Evolutionary conservation across 495 filamentous ascomycete genomes (phyloP), one percentile per base, ranked within the genome.

Genomic region (Penicillium nucicola): DNA sequence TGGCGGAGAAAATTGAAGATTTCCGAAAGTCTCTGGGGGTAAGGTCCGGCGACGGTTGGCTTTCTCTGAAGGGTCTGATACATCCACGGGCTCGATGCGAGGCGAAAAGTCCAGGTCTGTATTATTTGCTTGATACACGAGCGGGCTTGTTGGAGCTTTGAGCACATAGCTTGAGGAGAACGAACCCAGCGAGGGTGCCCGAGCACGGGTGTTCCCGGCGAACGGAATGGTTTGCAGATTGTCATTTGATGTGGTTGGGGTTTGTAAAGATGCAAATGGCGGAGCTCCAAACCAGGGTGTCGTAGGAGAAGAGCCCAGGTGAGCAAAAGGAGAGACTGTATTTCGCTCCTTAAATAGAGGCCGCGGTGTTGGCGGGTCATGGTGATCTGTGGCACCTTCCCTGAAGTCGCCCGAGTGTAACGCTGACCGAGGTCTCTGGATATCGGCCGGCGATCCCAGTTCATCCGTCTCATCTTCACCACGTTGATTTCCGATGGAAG

Each of bases 331-430:
- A 23, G 57, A 50, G 12, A 25, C 33, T 20, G 44, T 37, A 3
- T 40, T 51, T 45, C 42, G 67, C 10, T 58, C 42, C 31, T 47
- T 49, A 40, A 62, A 49, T 17, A 56, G 57, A 48, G 61, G 53
- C 23, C 45, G 58, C 11, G 57, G 58, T 22, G 56, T 52, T 43
- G 55, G 56, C 18, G 63, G 56, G 34, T 43, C 55, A 39, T 47
- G 46, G 13, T 32, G 73, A 35, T 65, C 52, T 41, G 50, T 14
- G n/a, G 57, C 71, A 28, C 83, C 79, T 46, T 85, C 80, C 14
- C 85, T 86, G 57, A 97, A 97, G 64, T 97, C 87, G 19, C 92
- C 92, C 32, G 86, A 86, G 62, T 97, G 92, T 38, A 97, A 75
- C 33, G 92, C 90, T 10, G 92, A 97, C 40, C 85, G 75, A 40